Percentiles rank a stretch among this genome's conserved stretches.
phyloP scores from a whole-genome alignment of 345 rosid species.

The Gossypium mustelinum region DNA sequence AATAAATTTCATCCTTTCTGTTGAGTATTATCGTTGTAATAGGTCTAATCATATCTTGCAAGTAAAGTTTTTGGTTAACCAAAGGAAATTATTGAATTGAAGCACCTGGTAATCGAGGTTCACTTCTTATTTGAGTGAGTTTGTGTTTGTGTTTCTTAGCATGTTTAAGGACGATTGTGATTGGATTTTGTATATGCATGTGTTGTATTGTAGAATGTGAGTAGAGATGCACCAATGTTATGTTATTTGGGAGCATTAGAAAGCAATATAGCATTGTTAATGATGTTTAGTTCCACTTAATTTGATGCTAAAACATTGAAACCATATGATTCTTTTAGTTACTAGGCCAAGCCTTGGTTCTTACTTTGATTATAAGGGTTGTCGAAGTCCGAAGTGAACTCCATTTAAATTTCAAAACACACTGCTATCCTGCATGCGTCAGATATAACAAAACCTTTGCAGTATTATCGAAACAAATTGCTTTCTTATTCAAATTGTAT shows the following conservation, averaged over 20 bases:
- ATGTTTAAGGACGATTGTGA: not conserved
- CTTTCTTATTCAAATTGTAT: not conserved
- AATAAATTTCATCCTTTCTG: slow-evolving; percentile 41
- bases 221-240: not conserved
- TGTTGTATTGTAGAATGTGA: not conserved
- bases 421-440: not conserved
- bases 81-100: not conserved
- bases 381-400: not conserved
- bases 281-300: not conserved
- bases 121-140: not conserved
- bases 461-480: not conserved
- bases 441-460: not conserved
- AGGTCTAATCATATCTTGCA: slow-evolving; percentile 85
- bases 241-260: not conserved
- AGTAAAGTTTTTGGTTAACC: slow-evolving; percentile 26
- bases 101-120: not conserved
- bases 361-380: not conserved
- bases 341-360: not conserved
- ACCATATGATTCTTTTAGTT: not conserved
- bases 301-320: slow-evolving; percentile 6
- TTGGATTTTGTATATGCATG: not conserved
- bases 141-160: not conserved
- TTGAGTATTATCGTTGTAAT: slow-evolving; percentile 71
- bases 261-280: not conserved
- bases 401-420: not conserved